Base-by-base conservation (phyloP, 2,329 filamentous ascomycete genomes). In the Apiospora sp. region DNA sequence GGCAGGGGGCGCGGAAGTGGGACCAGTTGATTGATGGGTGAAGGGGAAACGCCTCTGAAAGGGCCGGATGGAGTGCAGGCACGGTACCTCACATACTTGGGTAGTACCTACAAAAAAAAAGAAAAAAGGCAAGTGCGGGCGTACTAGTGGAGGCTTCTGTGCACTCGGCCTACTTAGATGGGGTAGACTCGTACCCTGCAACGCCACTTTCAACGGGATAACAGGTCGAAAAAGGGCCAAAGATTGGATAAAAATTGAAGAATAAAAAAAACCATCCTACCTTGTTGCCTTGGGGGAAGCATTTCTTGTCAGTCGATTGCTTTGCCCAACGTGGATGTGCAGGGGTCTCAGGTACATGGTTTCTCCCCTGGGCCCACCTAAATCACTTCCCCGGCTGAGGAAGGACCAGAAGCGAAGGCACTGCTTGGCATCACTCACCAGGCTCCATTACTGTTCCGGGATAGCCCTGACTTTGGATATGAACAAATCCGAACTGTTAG, bases 401-500 rank as follows among this genome's bases (percentile, higher is more conserved):
- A 64, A 41, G 34, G 34, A 64, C 58, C 58, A 64, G 58, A 41
- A 37, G 34, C 58, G 58, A 64, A 64, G 58, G 19, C 58, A 64
- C 58, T 64, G 34, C 58, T 64, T 64, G 58, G 58, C 58, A 41
- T 64, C 58, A 41, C 58, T 64, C 58, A 41, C 58, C 58, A 64
- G 34, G 58, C 41, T 41, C 58, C 58, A 41, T 64, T 10, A n/a
- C 58, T 41, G 19, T 64, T 41, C 58, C 58, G 41, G 58, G 58
- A 41, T 64, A 64, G 34, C 19, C 58, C 34, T 41, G 34, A 13
- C 58, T 24, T 34, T 64, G 58, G 34, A 41, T 41, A n/a, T n/a
- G 58, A 41, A 10, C 34, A 64, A 22, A 64, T n/a, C 41, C 58
- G 58, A 24, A 64, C 58, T 41, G 58, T 64, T 41, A 64, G 58